phyloP scores from a whole-genome alignment of 169 alveolate genomes.

The Eimeria zaria region DNA sequence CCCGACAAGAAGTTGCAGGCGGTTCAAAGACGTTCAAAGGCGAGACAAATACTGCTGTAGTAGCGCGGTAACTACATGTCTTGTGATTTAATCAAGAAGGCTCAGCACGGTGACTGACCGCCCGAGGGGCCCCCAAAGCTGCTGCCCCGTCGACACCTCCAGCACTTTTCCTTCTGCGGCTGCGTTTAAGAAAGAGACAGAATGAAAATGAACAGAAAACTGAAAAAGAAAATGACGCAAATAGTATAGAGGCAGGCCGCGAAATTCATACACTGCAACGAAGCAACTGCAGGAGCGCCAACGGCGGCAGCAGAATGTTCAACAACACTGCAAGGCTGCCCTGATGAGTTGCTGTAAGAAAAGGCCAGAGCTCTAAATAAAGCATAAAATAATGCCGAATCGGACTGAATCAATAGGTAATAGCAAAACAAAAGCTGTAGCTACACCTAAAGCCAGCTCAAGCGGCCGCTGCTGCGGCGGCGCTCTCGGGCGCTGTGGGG shows the following conservation, averaged over 20 bases:
- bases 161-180: conserved; percentile 1
- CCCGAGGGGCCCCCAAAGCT: conserved; percentile 63
- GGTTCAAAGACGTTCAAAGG: neutral
- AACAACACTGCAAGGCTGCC: neutral
- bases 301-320: conserved; percentile 25
- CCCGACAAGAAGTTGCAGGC: conserved; percentile 18
- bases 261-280: conserved; percentile 49
- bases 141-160: conserved; percentile 14
- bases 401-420: neutral
- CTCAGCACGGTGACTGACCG: neutral
- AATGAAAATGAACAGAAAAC: neutral
- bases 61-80: conserved; percentile 1
- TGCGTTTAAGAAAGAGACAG: conserved; percentile 7
- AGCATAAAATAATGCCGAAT: neutral
- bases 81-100: conserved; percentile 17
- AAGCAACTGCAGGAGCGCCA: conserved; percentile 31
- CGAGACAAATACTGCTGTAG: neutral
- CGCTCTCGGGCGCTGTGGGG: conserved; percentile 77
- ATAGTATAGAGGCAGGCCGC: neutral
- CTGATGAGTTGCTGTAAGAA: conserved; percentile 10
- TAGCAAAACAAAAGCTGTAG: neutral
- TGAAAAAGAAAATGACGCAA: conserved; percentile 13
- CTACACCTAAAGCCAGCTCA: conserved; percentile 6
- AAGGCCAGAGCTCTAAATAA: neutral
- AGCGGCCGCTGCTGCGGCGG: conserved; percentile 60